Evolutionary conservation across 2,329 filamentous ascomycete genomes (phyloP), one percentile per base, ranked within the genome.

Genomic region (Grosmannia serpens): DNA sequence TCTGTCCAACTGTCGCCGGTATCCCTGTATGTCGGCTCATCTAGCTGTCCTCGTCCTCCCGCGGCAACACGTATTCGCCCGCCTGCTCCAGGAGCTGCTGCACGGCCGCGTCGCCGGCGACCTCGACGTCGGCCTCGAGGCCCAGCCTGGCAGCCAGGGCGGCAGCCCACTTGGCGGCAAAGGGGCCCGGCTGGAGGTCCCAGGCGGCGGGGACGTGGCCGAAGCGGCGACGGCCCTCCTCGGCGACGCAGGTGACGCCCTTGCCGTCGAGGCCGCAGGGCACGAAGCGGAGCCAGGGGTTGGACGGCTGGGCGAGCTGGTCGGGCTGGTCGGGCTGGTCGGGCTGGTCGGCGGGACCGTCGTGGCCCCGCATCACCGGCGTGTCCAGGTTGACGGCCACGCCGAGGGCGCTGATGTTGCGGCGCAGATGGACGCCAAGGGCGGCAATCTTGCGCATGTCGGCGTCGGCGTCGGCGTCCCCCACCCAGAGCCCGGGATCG

Each of bases 191-290:
- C n/a, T 51, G 50, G 22, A 63, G 49, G 53, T 61, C 60, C 62
- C 60, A 62, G 5, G 59, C 22, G 3, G 50, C 59, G 1, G 61
- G 61, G 3, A 62, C 53, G 31, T 55, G 58, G 44, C 58, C 31
- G 50, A 66, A 57, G 10, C 55, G 61, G 17, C 56, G 54, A 1
- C 61, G 61, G n/a, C 49, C 68, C 55, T 76, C 62, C 70, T 88
- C 79, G 46, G 74, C 76, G 60, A 96, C 78, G 69, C 83, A 91
- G n/a, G 89, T 95, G 57, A 89, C 86, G 61, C 80, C 77, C 73
- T 88, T 89, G 27, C 87, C 91, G 61, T 86, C 84, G 46, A 97
- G 72, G 0, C 94, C 94, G 75, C 92, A 97, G 17, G 91, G 87
- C n/a, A 91, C 85, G 70, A 97, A 95, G 62, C 91, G 79, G 50